phyloP scores from a whole-genome alignment of 163 green algal species.

The Coccomyxa subellipsoidea region DNA sequence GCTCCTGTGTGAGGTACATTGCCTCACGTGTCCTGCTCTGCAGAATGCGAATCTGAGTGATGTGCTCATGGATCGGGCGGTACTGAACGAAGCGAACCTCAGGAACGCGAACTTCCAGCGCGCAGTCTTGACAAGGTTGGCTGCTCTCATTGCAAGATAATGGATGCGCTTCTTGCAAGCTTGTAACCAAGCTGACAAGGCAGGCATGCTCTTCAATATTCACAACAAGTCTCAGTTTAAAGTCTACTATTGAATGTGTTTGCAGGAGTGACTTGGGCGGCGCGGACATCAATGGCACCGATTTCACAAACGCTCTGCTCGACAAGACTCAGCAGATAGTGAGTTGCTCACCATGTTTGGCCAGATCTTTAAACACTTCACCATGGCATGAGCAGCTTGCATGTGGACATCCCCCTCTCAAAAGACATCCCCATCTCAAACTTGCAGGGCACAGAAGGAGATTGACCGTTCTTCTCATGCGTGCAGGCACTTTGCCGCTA shows the following conservation, averaged over 20 bases:
- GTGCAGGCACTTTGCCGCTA: conserved; percentile 70
- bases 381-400: too few relatives aligned
- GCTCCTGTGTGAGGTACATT: too few relatives aligned
- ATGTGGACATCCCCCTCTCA: too few relatives aligned
- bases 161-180: too few relatives aligned
- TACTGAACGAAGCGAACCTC: conserved; percentile 81
- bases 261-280: conserved; percentile 55
- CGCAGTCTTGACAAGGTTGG: conserved; percentile 66
- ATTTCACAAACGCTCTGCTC: conserved; percentile 63
- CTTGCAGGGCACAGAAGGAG: too few relatives aligned
- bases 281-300: conserved; percentile 59
- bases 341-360: too few relatives aligned
- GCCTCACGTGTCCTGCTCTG: background rate
- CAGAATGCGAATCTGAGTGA: conserved; percentile 78
- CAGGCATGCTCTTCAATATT: too few relatives aligned
- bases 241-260: background rate
- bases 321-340: conserved; percentile 79
- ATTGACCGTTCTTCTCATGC: too few relatives aligned
- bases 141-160: background rate
- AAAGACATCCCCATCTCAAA: too few relatives aligned
- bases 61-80: conserved; percentile 80
- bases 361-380: too few relatives aligned
- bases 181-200: too few relatives aligned
- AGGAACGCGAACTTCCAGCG: conserved; percentile 70
- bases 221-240: too few relatives aligned